Evolutionary conservation across 2,329 filamentous ascomycete species (phyloP).

Genomic region (Boeremia exigua): DNA sequence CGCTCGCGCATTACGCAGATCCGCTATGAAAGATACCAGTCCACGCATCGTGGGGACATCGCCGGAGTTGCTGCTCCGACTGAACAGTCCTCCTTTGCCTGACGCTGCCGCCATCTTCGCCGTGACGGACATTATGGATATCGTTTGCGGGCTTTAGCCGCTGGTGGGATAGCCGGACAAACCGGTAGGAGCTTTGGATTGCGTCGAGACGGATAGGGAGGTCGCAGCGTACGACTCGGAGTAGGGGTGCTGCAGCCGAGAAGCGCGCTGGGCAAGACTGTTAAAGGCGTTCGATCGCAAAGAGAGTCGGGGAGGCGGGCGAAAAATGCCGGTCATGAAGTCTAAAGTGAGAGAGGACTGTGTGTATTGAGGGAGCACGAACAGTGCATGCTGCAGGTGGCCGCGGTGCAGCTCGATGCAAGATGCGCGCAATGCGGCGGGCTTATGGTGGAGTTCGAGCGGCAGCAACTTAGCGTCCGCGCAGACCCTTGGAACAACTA

Average conservation of each 20-base stretch:
- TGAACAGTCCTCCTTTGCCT: constrained; percentile 48
- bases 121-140: constrained; percentile 34
- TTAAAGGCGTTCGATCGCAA: constrained; percentile 26
- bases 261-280: constrained; percentile 24
- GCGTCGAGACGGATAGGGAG: constrained; percentile 3
- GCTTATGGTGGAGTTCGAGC: constrained; percentile 28
- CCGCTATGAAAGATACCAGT: constrained; percentile 97
- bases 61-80: constrained; percentile 48
- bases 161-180: constrained; percentile 37
- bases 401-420: constrained; percentile 34
- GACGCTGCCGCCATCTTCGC: constrained; percentile 49
- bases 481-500: constrained; percentile 5
- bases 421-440: constrained; percentile 28
- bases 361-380: constrained; percentile 9
- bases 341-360: constrained; percentile 14
- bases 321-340: constrained; percentile 25
- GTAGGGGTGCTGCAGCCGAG: constrained; percentile 36
- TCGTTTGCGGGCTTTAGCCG: constrained; percentile 42
- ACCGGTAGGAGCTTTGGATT: constrained; percentile 19
- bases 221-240: constrained; percentile 15
- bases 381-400: constrained; percentile 30
- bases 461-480: constrained; percentile 7
- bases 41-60: constrained; percentile 57
- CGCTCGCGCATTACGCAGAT: constrained; percentile 91
- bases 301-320: constrained; percentile 28